Conservation (phyloP, 106 monocot species). For the Dioscorea alata region DNA sequence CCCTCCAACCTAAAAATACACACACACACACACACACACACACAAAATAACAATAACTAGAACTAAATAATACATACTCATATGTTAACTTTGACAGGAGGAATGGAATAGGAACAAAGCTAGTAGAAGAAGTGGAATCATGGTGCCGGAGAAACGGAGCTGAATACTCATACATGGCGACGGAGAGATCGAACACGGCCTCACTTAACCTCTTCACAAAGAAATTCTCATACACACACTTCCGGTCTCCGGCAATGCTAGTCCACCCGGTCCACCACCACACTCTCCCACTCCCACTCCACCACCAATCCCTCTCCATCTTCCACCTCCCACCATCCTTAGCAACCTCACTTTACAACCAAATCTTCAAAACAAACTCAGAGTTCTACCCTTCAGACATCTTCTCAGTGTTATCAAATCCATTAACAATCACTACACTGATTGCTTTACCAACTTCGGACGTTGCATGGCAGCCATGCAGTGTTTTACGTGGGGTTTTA, state of each 20-base stretch:
- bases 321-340: conserved; percentile 31
- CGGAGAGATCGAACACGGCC: conserved; percentile 46
- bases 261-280: conserved; percentile 67
- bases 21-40: too few species aligned
- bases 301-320: conserved; percentile 4
- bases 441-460: conserved; percentile 17
- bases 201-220: conserved; percentile 53
- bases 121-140: conserved; percentile 32
- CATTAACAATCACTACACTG: conserved; percentile 45
- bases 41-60: too few species aligned
- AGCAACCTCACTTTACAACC: conserved; percentile 31
- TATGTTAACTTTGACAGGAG: conserved; percentile 18
- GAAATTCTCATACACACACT: conserved; percentile 37
- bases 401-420: conserved; percentile 30
- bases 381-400: conserved; percentile 58
- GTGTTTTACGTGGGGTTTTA: not conserved
- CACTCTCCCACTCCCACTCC: conserved; percentile 7
- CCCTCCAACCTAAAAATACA: too few species aligned
- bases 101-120: conserved; percentile 35
- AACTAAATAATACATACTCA: not conserved
- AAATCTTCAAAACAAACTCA: conserved; percentile 25
- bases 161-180: conserved; percentile 64
- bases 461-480: conserved; percentile 2
- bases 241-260: conserved; percentile 43
- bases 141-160: conserved; percentile 46